Percentiles rank a stretch among this genome's conserved stretches.
These are phyloP conservation scores for Raphanus raphanistrum DNA, from an alignment of 345 rosid species.

Conservation along the genomic window DNA sequence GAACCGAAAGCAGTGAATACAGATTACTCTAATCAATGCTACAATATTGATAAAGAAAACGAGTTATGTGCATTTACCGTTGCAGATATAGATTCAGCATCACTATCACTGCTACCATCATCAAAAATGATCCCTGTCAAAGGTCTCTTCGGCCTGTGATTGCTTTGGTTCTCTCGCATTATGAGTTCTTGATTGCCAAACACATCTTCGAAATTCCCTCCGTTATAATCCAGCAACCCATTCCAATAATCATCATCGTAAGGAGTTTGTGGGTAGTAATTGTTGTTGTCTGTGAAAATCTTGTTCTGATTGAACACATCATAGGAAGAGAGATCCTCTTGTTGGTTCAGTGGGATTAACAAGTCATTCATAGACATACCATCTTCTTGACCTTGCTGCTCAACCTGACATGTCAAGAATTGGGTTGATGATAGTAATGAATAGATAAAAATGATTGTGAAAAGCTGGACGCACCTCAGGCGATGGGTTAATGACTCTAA, in stretches of 20 bases:
- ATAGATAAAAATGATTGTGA: neutral
- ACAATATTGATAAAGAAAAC: neutral
- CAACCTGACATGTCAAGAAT: slow-evolving; percentile 6
- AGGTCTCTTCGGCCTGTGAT: slow-evolving; percentile 22
- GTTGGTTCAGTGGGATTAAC: neutral
- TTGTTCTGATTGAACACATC: neutral
- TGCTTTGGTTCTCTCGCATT: slow-evolving; percentile 2
- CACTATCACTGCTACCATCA: slow-evolving; percentile 17
- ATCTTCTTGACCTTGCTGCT: slow-evolving; percentile 5
- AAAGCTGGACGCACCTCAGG: slow-evolving; percentile 17
- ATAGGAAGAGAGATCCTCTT: neutral
- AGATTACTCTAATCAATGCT: neutral
- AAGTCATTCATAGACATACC: slow-evolving; percentile 5
- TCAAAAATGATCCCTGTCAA: slow-evolving; percentile 19
- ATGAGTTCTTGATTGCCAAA: neutral
- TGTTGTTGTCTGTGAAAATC: neutral
- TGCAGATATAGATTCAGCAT: slow-evolving; percentile 26
- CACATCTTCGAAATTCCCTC: neutral
- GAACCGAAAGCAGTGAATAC: neutral
- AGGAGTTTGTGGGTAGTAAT: neutral
- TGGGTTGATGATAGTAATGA: neutral
- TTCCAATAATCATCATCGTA: slow-evolving; percentile 4
- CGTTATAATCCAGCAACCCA: neutral
- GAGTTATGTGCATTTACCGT: neutral
- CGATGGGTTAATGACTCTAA: neutral